Evolutionary conservation across 495 filamentous ascomycete species (phyloP).

Genomic region (Neurospora sp.): DNA sequence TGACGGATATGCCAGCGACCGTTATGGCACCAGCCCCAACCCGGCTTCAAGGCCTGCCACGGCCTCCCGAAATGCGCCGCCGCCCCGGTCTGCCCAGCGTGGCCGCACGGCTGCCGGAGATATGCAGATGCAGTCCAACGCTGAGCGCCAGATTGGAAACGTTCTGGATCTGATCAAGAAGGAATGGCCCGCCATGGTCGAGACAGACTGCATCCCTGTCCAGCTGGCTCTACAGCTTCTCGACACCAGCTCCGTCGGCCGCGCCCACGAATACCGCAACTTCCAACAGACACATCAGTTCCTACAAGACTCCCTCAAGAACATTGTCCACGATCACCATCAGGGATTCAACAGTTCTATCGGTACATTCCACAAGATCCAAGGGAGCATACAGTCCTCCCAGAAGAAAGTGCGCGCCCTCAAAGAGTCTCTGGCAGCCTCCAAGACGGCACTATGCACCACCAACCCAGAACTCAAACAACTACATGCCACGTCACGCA

Average conservation of each 20-base stretch:
- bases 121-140: conserved; percentile 21
- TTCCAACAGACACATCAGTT: conserved; percentile 74
- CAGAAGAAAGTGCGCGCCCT: conserved; percentile 75
- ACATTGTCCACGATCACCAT: conserved; percentile 97
- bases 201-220: conserved; percentile 79
- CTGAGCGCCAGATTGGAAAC: conserved; percentile 37
- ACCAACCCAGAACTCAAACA: conserved; percentile 89
- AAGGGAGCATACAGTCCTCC: conserved; percentile 79
- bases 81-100: conserved; percentile 20
- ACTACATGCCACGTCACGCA: conserved; percentile 72
- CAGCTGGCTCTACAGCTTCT: conserved; percentile 87
- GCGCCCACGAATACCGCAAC: conserved; percentile 72
- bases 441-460: conserved; percentile 71
- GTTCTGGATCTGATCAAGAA: conserved; percentile 58
- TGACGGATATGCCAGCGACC: conserved; percentile 34
- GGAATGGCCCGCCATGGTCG: conserved; percentile 87
- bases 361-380: conserved; percentile 97
- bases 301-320: conserved; percentile 82
- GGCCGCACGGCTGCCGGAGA: conserved; percentile 15
- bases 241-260: conserved; percentile 86
- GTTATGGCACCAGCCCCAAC: conserved; percentile 9
- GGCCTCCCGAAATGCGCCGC: conserved; percentile 16
- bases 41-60: conserved; percentile 8
- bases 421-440: conserved; percentile 70
- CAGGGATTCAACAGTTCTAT: conserved; percentile 99